Evolutionary conservation across 495 filamentous ascomycete species (phyloP).

Genomic region (Hypoxylon intermedium): DNA sequence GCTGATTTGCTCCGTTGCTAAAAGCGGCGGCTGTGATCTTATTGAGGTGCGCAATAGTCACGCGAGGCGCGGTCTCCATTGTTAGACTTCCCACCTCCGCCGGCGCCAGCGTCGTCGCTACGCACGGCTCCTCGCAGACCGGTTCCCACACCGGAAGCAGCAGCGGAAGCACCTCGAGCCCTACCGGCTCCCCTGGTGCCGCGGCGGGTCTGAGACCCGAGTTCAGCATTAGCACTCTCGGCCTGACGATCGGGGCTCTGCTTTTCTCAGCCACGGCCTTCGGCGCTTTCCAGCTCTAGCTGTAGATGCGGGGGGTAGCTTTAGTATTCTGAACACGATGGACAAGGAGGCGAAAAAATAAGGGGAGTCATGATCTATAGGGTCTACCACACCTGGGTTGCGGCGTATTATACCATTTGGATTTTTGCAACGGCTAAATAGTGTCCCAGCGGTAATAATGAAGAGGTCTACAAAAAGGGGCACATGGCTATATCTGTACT

Average conservation of each 20-base stretch:
- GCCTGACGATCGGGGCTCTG: conserved; percentile 33
- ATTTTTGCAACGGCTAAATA: conserved; percentile 6
- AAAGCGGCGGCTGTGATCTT: too few species aligned
- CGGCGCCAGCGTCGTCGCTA: conserved; percentile 36
- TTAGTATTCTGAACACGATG: neutral
- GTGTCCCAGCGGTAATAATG: neutral
- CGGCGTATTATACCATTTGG: conserved; percentile 26
- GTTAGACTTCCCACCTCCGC: conserved; percentile 41
- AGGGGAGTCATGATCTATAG: neutral
- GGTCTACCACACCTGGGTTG: conserved; percentile 2
- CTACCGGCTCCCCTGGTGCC: conserved; percentile 16
- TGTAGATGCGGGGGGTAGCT: conserved; percentile 4
- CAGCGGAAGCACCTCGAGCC: neutral
- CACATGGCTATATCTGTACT: neutral
- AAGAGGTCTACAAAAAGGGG: neutral
- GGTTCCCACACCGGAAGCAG: neutral
- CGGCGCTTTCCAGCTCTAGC: conserved; percentile 37
- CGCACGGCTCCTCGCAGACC: conserved; percentile 25
- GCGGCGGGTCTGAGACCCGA: conserved; percentile 29
- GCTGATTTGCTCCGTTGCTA: too few species aligned
- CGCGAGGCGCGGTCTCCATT: too few species aligned
- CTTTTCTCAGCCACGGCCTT: conserved; percentile 38
- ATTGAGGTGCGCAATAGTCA: too few species aligned
- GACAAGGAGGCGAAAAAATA: neutral
- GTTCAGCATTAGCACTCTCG: conserved; percentile 26